These are phyloP conservation scores for Aegilops longissima DNA, from an alignment of 176 grass and related monocot genomes.

Conservation along the genomic window DNA sequence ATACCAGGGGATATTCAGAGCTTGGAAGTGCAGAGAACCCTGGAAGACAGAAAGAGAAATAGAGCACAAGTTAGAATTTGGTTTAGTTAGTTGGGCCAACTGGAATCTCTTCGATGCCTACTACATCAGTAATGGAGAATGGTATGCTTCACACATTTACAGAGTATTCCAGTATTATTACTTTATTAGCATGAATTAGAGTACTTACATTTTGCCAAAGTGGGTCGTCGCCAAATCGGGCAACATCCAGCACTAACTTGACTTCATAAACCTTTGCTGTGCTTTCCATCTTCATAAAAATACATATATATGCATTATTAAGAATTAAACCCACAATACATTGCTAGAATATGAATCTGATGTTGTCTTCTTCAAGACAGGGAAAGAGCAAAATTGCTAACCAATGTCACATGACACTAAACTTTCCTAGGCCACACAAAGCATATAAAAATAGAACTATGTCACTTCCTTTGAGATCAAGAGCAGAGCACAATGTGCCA, in stretches of 20 bases:
- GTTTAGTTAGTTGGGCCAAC: not conserved
- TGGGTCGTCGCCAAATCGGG: slow-evolving; percentile 50
- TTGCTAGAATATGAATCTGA: not conserved
- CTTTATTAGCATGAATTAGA: not conserved
- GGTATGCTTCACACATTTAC: not conserved
- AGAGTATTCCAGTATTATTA: not conserved
- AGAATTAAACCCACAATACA: not conserved
- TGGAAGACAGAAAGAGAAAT: slow-evolving; percentile 25
- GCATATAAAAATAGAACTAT: not conserved
- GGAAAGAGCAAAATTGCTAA: not conserved
- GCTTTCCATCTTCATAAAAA: slow-evolving; percentile 69
- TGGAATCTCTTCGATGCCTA: not conserved
- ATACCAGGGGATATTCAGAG: slow-evolving; percentile 76
- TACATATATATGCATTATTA: not conserved
- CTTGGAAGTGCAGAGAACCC: slow-evolving; percentile 63
- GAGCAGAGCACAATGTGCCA: not conserved
- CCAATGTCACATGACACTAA: not conserved
- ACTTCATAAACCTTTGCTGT: slow-evolving; percentile 53
- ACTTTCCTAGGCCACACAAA: not conserved
- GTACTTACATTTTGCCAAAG: slow-evolving; percentile 69
- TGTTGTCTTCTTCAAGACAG: not conserved
- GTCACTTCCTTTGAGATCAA: not conserved
- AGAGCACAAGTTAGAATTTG: not conserved
- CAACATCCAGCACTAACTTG: slow-evolving; percentile 70
- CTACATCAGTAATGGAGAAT: not conserved